These are phyloP conservation scores for Rhizophlyctis rosea DNA, from an alignment of 192 early-diverging fungal species.

Conservation along the genomic window DNA sequence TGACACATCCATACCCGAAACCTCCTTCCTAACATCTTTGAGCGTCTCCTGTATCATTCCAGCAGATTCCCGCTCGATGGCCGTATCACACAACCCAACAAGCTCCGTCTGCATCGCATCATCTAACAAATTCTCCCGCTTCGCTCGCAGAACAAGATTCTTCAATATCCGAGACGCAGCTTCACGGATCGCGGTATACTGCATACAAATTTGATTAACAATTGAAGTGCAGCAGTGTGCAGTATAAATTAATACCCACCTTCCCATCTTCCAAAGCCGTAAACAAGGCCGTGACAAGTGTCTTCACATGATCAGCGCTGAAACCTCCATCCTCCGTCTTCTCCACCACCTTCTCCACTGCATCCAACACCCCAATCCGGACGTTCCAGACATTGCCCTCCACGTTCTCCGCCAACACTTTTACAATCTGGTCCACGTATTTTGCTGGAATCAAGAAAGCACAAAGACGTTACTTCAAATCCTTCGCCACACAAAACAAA, in stretches of 20 bases:
- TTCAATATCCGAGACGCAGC: slow-evolving; percentile 16
- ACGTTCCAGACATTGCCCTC: slow-evolving; percentile 83
- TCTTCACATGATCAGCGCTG: slow-evolving; percentile 2
- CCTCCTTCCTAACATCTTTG: slow-evolving; percentile 20
- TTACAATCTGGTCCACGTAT: slow-evolving; percentile 42
- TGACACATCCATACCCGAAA: slow-evolving; percentile 27
- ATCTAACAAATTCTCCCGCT: slow-evolving; percentile 11
- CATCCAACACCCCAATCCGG: slow-evolving; percentile 66
- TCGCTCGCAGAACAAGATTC: slow-evolving; percentile 13
- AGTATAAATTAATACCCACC: slow-evolving; percentile 11
- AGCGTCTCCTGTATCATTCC: slow-evolving; percentile 20
- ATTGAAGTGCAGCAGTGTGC: neutral
- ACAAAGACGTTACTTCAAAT: slow-evolving; percentile 13
- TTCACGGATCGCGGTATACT: slow-evolving; percentile 43
- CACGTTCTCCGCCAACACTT: slow-evolving; percentile 48
- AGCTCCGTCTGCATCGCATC: slow-evolving; percentile 5
- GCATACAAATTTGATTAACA: neutral
- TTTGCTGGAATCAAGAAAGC: slow-evolving; percentile 22
- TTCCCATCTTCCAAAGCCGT: slow-evolving; percentile 28
- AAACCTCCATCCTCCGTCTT: slow-evolving; percentile 8
- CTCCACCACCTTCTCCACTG: slow-evolving; percentile 55
- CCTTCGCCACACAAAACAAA: neutral
- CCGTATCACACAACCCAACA: slow-evolving; percentile 17
- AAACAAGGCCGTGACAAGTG: slow-evolving; percentile 9
- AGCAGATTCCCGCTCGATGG: slow-evolving; percentile 16